Percentiles rank a stretch among this genome's conserved stretches.
Conservation (phyloP, 345 rosid species). For the Lepidium didymum region DNA sequence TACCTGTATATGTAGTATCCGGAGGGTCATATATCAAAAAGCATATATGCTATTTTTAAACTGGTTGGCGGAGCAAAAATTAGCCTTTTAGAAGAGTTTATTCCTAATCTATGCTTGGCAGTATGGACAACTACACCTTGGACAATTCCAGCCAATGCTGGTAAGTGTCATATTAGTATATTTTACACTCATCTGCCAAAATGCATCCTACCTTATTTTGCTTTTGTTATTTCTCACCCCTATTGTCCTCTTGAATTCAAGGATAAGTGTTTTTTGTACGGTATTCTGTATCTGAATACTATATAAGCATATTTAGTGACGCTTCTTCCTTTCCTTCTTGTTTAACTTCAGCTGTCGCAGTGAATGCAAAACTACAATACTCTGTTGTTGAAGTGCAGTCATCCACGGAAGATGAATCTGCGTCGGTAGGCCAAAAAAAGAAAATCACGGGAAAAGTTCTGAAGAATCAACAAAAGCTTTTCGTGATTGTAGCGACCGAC, state of each 20-base stretch:
- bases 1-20: constrained; percentile 61
- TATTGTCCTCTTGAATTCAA: not conserved
- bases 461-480: constrained; percentile 50
- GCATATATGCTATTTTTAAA: constrained; percentile 77
- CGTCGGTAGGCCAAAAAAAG: constrained; percentile 40
- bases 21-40: constrained; percentile 88
- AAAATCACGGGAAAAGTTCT: constrained; percentile 55
- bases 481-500: constrained; percentile 67
- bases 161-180: constrained; percentile 29
- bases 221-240: not conserved
- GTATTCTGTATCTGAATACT: not conserved
- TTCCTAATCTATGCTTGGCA: constrained; percentile 72
- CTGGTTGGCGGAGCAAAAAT: constrained; percentile 40
- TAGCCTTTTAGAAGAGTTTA: constrained; percentile 47
- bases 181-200: constrained; percentile 3
- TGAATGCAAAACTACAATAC: constrained; percentile 82
- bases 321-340: constrained; percentile 3
- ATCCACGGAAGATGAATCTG: constrained; percentile 36
- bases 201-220: not conserved
- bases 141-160: constrained; percentile 97
- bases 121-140: constrained; percentile 98
- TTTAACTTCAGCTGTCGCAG: constrained; percentile 74
- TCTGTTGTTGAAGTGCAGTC: constrained; percentile 69
- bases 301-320: not conserved
- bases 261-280: not conserved